These are phyloP conservation scores for Cryptosporidium sp. DNA, from an alignment of 169 alveolate species.

Conservation along the genomic window DNA sequence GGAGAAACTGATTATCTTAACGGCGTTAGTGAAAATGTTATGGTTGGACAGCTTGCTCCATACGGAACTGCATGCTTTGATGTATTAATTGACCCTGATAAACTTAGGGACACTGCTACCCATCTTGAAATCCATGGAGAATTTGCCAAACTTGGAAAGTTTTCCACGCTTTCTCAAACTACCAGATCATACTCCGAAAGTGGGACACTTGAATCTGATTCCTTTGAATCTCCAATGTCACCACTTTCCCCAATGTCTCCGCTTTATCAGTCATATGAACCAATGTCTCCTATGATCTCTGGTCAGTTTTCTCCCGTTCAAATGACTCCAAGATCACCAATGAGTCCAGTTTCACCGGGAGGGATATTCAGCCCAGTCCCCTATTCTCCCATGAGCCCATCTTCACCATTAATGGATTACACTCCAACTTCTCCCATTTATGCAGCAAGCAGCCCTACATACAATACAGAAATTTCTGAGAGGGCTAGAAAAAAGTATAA, in stretches of 20 bases:
- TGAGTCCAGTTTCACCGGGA: slow-evolving; percentile 83
- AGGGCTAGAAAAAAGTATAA: slow-evolving; percentile 59
- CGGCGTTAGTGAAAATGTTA: slow-evolving; percentile 96
- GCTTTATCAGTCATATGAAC: slow-evolving; percentile 57
- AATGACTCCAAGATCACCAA: slow-evolving; percentile 76
- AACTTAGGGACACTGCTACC: slow-evolving; percentile 89
- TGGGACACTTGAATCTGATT: slow-evolving; percentile 23
- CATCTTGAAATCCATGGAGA: slow-evolving; percentile 84
- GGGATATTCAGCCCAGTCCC: slow-evolving; percentile 91
- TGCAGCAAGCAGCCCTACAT: slow-evolving; percentile 67
- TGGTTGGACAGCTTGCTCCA: slow-evolving; percentile 94
- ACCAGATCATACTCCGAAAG: slow-evolving; percentile 25
- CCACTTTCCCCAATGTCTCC: slow-evolving; percentile 80
- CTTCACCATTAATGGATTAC: slow-evolving; percentile 80
- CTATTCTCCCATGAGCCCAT: slow-evolving; percentile 89
- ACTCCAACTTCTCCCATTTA: slow-evolving; percentile 72
- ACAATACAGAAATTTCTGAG: slow-evolving; percentile 42
- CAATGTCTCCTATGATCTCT: slow-evolving; percentile 76
- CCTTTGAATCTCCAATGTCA: slow-evolving; percentile 78
- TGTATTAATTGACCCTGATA: slow-evolving; percentile 90
- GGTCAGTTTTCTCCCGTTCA: slow-evolving; percentile 75
- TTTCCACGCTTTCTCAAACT: slow-evolving; percentile 84
- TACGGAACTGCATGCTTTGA: slow-evolving; percentile 94
- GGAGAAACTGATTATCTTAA: slow-evolving; percentile 91
- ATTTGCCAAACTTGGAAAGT: slow-evolving; percentile 84